These are phyloP conservation scores for Zelonia costaricensis DNA, from an alignment of 208 protist species.

Conservation along the genomic window DNA sequence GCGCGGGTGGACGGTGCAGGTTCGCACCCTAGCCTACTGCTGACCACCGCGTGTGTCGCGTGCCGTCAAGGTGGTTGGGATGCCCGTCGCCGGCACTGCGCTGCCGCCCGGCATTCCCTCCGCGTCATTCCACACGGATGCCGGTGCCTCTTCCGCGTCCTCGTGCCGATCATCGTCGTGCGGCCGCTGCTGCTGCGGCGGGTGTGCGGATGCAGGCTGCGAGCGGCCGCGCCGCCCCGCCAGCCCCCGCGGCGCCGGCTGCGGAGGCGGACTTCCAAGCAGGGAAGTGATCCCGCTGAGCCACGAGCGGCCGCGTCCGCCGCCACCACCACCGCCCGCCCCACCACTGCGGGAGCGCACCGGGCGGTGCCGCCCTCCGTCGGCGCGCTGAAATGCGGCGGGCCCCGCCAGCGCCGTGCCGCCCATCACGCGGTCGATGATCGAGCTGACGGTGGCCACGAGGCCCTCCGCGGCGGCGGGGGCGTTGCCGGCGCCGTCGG, in stretches of 20 bases:
- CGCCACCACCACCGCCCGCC: not conserved
- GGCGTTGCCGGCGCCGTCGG: not conserved
- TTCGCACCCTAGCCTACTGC: not conserved
- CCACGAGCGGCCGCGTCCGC: conserved; percentile 1
- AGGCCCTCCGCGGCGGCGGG: conserved; percentile 8
- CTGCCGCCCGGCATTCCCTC: not conserved
- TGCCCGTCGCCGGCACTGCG: conserved; percentile 13
- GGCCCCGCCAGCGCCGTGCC: conserved; percentile 13
- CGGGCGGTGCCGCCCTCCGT: conserved; percentile 3
- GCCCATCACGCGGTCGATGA: conserved; percentile 27
- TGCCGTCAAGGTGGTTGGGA: conserved; percentile 15
- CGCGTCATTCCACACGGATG: not conserved
- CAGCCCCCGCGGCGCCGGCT: not conserved
- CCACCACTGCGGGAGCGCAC: no score
- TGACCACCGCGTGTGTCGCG: conserved; percentile 14
- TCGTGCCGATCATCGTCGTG: not conserved
- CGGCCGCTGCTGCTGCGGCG: not conserved
- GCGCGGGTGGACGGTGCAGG: not conserved
- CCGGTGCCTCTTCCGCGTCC: not conserved
- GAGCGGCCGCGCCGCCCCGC: not conserved
- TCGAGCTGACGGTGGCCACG: conserved; percentile 14
- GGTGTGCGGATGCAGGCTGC: not conserved
- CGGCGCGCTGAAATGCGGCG: conserved; percentile 8
- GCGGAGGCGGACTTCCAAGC: conserved; percentile 2
- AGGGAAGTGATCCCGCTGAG: conserved; percentile 4